Evolutionary conservation across 331 rosid species (phyloP), one percentile per base, ranked within the genome.

Genomic region (Malus hybrid): DNA sequence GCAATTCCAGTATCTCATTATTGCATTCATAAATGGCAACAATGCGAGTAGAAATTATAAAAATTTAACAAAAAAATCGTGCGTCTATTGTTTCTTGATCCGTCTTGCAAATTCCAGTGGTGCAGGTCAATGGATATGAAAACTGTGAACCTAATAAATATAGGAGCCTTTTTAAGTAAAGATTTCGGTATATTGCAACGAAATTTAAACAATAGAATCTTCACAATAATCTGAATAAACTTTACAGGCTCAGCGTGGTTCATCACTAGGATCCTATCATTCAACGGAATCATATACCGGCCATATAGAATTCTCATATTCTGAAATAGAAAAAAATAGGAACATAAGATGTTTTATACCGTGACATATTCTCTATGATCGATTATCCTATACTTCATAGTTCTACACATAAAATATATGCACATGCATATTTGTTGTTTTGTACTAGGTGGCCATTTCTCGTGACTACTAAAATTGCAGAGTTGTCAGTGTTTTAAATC

Each of bases 401-500:
- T 24, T 24, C 24, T 24, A 24, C 24, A 24, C 24, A 24, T 24
- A 24, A 16, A 16, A 39, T 39, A 16, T 2, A 57, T 57, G 29
- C 63, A 20, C 15, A 20, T 20, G 3, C 28, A 20, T 11, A 20
- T n/a, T 57, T 57, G 28, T 57, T 57, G 63, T 57, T 57, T 57
- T 57, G 63, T 63, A 50, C 14, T 48, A n/a, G 66, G 62, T 60
- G 70, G 50, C 70, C 71, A 29, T 56, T 44, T 70, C 76, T 63
- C 58, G 66, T 50, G 76, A 70, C 71, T 52, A 28, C 50, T 28
- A 5, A 50, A 50, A 6, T 50, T 77, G 29, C n/a, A 30, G 12
- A 19, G 12, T 12, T 70, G 75, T 24, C 8, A n/a, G 10, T 76
- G 75, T 46, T 24, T 62, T n/a, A 3, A 3, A 19, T 56, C 26